A percentile compares a stretch with the other conserved stretches of the same genome.
These are phyloP conservation scores for Phytophthora nicotianae DNA, from an alignment of 352 stramenopile genomes.

Conservation along the genomic window DNA sequence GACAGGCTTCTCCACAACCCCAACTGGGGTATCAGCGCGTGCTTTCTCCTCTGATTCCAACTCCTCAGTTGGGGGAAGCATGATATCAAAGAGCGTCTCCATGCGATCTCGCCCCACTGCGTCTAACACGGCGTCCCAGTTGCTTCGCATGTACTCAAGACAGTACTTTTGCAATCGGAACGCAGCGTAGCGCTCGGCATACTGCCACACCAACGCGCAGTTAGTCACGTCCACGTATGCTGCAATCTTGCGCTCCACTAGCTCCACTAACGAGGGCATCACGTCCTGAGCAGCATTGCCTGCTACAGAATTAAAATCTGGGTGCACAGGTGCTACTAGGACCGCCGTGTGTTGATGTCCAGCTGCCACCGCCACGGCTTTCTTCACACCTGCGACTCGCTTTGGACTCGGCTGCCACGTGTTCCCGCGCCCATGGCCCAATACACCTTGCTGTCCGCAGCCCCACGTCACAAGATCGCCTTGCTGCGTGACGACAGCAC, in stretches of 20 bases:
- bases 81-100: slow-evolving; percentile 68
- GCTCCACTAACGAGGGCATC: slow-evolving; percentile 35
- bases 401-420: slow-evolving; percentile 85
- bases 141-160: slow-evolving; percentile 65
- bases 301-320: slow-evolving; percentile 27
- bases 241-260: slow-evolving; percentile 58
- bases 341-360: slow-evolving; percentile 81
- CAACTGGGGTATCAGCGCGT: neutral
- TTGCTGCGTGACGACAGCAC: slow-evolving; percentile 65
- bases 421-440: slow-evolving; percentile 73
- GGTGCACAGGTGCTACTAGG: slow-evolving; percentile 54
- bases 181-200: slow-evolving; percentile 59
- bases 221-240: slow-evolving; percentile 65
- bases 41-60: slow-evolving; percentile 24
- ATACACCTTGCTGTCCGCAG: slow-evolving; percentile 65
- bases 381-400: slow-evolving; percentile 74
- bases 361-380: slow-evolving; percentile 64
- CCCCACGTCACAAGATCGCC: slow-evolving; percentile 82
- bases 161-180: slow-evolving; percentile 52
- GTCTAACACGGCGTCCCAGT: slow-evolving; percentile 79
- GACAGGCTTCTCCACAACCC: neutral
- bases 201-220: slow-evolving; percentile 61
- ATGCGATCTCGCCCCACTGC: slow-evolving; percentile 62
- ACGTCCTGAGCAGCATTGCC: slow-evolving; percentile 1
- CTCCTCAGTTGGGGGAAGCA: slow-evolving; percentile 47